phyloP scores from a whole-genome alignment of 2,329 filamentous ascomycete genomes.

The Akanthomyces lecanii region DNA sequence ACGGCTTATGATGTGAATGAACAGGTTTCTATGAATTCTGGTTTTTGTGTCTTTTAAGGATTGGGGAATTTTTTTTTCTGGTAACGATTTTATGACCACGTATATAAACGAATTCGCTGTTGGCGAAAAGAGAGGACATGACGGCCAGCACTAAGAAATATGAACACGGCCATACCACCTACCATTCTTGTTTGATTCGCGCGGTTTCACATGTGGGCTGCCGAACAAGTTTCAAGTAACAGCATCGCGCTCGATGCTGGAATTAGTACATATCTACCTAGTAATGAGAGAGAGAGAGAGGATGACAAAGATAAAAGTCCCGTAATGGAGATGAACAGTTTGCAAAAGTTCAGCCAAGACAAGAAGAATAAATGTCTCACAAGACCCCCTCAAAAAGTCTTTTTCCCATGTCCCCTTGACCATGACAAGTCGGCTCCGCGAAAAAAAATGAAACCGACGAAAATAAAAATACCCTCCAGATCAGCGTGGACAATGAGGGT shows the following conservation, averaged over 20 bases:
- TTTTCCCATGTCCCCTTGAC: slow-evolving; percentile 1
- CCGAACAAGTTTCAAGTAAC: neutral
- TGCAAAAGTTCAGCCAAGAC: neutral
- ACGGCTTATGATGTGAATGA: neutral
- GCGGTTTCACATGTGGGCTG: neutral
- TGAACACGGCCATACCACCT: neutral
- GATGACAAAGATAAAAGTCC: neutral
- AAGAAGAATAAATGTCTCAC: neutral
- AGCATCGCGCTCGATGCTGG: neutral
- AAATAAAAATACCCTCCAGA: neutral
- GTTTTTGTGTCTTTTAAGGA: neutral
- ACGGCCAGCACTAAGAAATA: neutral
- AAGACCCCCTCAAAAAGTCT: neutral
- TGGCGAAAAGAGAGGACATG: neutral
- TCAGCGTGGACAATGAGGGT: neutral
- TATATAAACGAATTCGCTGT: neutral
- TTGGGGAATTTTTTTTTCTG: neutral
- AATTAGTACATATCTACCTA: slow-evolving; percentile 16
- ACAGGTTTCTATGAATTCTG: neutral
- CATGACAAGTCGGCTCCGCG: neutral
- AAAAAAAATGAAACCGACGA: neutral
- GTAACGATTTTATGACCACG: slow-evolving; percentile 7
- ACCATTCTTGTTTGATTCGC: neutral
- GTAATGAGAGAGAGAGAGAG: neutral
- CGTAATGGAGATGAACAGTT: neutral